Percentiles rank a stretch among this genome's conserved stretches.
These are phyloP conservation scores for Torrubiella hemipterigena DNA, from an alignment of 2,329 filamentous ascomycete genomes.

Conservation along the genomic window DNA sequence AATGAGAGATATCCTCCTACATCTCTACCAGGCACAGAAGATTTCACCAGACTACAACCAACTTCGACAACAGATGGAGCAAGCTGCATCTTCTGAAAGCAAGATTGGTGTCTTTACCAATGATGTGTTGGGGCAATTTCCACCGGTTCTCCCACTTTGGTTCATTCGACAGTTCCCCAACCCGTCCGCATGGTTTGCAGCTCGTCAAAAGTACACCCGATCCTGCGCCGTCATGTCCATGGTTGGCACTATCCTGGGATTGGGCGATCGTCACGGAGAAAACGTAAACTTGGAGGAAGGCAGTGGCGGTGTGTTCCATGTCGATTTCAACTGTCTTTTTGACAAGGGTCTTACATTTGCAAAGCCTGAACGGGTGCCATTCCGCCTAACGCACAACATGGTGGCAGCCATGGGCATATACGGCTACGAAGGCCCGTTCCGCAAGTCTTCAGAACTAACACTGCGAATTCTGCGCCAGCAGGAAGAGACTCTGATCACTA, in stretches of 20 bases:
- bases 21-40: constrained; percentile 63
- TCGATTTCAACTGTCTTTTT: constrained; percentile 99
- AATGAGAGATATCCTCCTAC: constrained; percentile 78
- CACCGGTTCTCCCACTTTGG: constrained; percentile 81
- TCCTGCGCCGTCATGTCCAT: constrained; percentile 99
- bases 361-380: constrained; percentile 89
- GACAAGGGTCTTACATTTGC: constrained; percentile 89
- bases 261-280: constrained; percentile 93
- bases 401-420: constrained; percentile 92
- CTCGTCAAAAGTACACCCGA: constrained; percentile 78
- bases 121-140: constrained; percentile 53
- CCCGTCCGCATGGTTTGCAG: constrained; percentile 82
- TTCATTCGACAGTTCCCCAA: constrained; percentile 93
- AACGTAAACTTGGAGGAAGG: constrained; percentile 93
- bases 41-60: constrained; percentile 58
- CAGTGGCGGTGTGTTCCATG: constrained; percentile 88
- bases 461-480: constrained; percentile 75
- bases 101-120: constrained; percentile 64
- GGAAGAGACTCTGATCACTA: constrained; percentile 93
- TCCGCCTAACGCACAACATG: constrained; percentile 98
- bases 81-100: constrained; percentile 39
- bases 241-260: constrained; percentile 84
- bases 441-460: constrained; percentile 81
- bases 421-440: constrained; percentile 86
- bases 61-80: constrained; percentile 53